Conservation (phyloP, 2,329 filamentous ascomycete genomes). For the Rutstroemia sp. region DNA sequence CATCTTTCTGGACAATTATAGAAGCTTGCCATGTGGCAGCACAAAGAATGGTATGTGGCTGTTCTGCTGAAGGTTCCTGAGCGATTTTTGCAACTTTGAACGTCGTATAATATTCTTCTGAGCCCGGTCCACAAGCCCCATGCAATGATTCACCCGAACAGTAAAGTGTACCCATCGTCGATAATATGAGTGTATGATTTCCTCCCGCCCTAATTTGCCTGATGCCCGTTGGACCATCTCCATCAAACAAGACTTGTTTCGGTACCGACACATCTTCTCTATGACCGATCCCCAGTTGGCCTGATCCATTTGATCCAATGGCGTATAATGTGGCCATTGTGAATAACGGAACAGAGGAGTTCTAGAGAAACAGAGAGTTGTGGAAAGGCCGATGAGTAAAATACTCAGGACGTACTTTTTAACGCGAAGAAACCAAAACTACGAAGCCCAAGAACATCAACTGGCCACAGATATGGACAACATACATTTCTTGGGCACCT, state of each 20-base stretch:
- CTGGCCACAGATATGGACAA: too few species aligned
- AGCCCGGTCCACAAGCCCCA: slow-evolving; percentile 44
- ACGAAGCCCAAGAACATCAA: too few species aligned
- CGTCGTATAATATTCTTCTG: slow-evolving; percentile 7
- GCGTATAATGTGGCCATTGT: slow-evolving; percentile 53
- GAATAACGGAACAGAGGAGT: too few species aligned
- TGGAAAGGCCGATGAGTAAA: neutral
- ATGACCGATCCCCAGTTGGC: slow-evolving; percentile 66
- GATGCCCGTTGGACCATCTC: slow-evolving; percentile 31
- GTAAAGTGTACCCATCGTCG: slow-evolving; percentile 52
- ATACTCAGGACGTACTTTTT: too few species aligned
- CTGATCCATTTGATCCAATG: slow-evolving; percentile 70
- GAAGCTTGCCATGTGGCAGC: slow-evolving; percentile 77
- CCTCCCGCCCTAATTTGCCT: slow-evolving; percentile 52
- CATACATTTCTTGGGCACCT: too few species aligned
- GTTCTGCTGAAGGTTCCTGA: slow-evolving; percentile 23
- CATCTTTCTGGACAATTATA: slow-evolving; percentile 47
- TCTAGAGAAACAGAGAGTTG: neutral
- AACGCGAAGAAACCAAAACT: too few species aligned
- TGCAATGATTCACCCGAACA: slow-evolving; percentile 53
- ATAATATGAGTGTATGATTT: slow-evolving; percentile 76
- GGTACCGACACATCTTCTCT: slow-evolving; percentile 63
- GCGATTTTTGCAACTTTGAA: slow-evolving; percentile 18
- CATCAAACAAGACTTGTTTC: slow-evolving; percentile 50
- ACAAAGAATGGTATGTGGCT: slow-evolving; percentile 34